Base-by-base conservation (phyloP, 2,329 filamentous ascomycete genomes). In the Penicillium sp. region DNA sequence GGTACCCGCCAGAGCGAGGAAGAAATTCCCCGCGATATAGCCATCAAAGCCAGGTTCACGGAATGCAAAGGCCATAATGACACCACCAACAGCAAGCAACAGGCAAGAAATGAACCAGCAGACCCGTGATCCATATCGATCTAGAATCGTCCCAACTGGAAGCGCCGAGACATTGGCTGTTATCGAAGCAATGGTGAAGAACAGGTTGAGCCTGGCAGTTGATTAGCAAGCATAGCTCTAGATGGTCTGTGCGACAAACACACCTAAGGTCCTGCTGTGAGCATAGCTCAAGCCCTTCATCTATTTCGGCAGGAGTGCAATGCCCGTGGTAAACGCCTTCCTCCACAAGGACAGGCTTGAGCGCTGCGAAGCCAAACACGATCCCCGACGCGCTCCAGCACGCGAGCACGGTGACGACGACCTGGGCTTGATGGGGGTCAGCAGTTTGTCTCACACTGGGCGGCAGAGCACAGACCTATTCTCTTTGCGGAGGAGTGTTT, bases 161-260 rank as follows among this genome's bases (percentile, higher is more conserved):
- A 95, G 76, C 12, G 90, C 89, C 35, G 83, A 87, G 12, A 95
- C 85, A 61, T 95, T 95, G 34, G 89, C 94, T 6, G 81, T 85
- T 9, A 95, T 88, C 13, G 88, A 89, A 12, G 89, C 89, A 35
- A 89, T 79, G 6, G 88, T 94, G 74, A 95, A 95, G 87, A 95
- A 95, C 57, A 95, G 74, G 66, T 95, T 95, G 49, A 95, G 77
- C 52, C 75, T 76, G 45, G 13, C n/a, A 6, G 17, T n/a, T 13
- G 39, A 46, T 61, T 46, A 59, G 52, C 6, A 12, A 42, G 24
- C 21, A 8, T 28, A 22, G 57, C 60, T n/a, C 26, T 15, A 10
- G 8, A 9, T 3, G 4, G 10, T 37, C 13, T 28, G 12, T 15
- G 22, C 22, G 4, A 22, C 19, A 31, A 45, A 24, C 19, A 45